Base-by-base conservation (phyloP, 257 asterid species). In the Solanum pennellii region DNA sequence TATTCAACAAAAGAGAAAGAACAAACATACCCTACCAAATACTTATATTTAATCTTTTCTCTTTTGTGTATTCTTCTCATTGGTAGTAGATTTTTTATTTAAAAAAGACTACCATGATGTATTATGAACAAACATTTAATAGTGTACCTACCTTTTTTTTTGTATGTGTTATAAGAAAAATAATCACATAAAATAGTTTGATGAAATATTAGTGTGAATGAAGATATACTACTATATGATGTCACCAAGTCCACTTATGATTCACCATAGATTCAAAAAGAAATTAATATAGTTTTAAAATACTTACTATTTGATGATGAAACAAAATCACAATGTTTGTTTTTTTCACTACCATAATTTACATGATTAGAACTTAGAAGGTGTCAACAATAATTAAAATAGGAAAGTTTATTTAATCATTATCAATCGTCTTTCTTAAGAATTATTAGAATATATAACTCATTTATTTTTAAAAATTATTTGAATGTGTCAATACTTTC, bases 321-420 rank as follows among this genome's bases (percentile, higher is more conserved):
- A 33, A 35, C 16, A 72, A 72, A 69, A 15, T 35, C 13, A 31
- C n/a, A 29, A 29, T 31, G 76, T 31, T 69, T 9, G 11, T 29
- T 29, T 68, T 69, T 68, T 69, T 9, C 12, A 29, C 75, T 29
- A 3, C 5, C 76, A 1, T 69, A 15, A 69, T 69, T 29, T 9
- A 69, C 76, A 69, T 16, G 76, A 31, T 69, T 15, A 15, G 13
- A 69, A 69, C 16, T 69, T 15, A 15, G 42, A 69, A 69, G 5
- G 49, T 73, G 29, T 35, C 47, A 73, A 16, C 21, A 9, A 33
- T 8, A 31, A 33, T 21, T 4, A 9, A 60, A 23, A 23, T 16
- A 52, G 23, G 18, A n/a, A 62, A 62, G 0, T 0, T 10, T n/a
- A 3, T n/a, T n/a, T n/a, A n/a, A 5, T 12, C 31, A 5, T 10